Evolutionary conservation across 2,329 filamentous ascomycete species (phyloP).

Genomic region (Emmonsiellopsis sp.): DNA sequence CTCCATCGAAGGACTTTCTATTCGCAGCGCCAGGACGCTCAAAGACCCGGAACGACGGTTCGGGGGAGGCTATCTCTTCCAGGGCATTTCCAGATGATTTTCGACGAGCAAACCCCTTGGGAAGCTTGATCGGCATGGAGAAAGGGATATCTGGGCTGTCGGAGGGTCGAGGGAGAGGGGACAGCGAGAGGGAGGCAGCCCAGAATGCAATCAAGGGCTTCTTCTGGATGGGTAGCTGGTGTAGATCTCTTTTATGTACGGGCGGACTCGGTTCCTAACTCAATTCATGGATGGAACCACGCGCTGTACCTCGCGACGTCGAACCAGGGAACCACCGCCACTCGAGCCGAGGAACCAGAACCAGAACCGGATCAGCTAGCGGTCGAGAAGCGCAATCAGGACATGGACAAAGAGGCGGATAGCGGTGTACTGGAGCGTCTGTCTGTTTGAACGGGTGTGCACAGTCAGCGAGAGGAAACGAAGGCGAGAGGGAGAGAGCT

Average conservation of each 20-base stretch:
- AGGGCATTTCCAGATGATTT: slow-evolving; percentile 47
- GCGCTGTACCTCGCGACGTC: too few species aligned
- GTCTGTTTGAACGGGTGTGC: too few species aligned
- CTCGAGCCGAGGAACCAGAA: too few species aligned
- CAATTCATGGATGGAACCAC: background rate
- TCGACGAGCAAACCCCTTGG: slow-evolving; percentile 44
- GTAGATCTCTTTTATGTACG: background rate
- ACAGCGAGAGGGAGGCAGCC: background rate
- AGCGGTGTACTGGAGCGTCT: background rate
- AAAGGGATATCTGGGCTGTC: background rate
- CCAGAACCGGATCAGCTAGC: too few species aligned
- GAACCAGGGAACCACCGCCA: too few species aligned
- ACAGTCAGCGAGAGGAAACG: background rate
- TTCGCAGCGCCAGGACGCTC: slow-evolving; percentile 35
- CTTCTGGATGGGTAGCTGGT: too few species aligned
- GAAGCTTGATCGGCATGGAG: slow-evolving; percentile 47
- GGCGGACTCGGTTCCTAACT: background rate
- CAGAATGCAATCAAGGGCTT: background rate
- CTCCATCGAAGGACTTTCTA: slow-evolving; percentile 35
- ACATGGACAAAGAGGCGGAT: background rate
- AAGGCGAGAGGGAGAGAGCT: slow-evolving; percentile 2
- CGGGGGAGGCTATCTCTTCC: slow-evolving; percentile 35
- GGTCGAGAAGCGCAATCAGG: too few species aligned
- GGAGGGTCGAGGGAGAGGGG: background rate
- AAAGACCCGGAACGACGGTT: slow-evolving; percentile 45